Evolutionary conservation across 192 early-diverging fungal genomes (phyloP).

Genomic region (Entomortierella beljakovae): DNA sequence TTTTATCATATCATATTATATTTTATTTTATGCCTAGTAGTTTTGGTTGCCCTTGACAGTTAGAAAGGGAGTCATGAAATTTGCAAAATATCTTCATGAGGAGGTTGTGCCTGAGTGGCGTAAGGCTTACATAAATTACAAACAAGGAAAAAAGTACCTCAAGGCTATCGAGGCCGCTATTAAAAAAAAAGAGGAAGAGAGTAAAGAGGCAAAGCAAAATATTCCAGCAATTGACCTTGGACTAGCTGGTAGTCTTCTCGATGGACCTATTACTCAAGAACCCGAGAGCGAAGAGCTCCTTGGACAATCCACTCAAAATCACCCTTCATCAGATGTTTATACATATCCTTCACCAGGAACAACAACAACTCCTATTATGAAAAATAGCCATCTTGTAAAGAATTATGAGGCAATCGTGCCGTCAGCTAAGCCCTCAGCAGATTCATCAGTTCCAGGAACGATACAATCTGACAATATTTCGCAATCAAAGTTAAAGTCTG

Average conservation of each 20-base stretch:
- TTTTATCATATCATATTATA: not conserved
- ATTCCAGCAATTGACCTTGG: not conserved
- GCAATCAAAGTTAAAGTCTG: not conserved
- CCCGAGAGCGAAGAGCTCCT: too few species aligned
- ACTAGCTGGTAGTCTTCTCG: too few species aligned
- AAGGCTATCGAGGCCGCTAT: slow-evolving; percentile 57
- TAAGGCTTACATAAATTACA: slow-evolving; percentile 67
- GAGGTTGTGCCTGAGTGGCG: slow-evolving; percentile 55
- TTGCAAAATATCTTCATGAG: slow-evolving; percentile 49
- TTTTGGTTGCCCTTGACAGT: not conserved
- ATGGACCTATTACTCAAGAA: not conserved
- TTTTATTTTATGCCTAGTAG: not conserved
- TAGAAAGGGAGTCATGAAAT: slow-evolving; percentile 32
- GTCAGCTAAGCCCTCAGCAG: not conserved
- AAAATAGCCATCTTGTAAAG: slow-evolving; percentile 6
- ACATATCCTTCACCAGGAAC: slow-evolving; percentile 16
- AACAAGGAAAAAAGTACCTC: slow-evolving; percentile 67
- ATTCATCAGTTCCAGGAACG: slow-evolving; percentile 7
- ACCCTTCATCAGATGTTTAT: not conserved
- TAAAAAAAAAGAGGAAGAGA: not conserved
- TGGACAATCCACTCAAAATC: not conserved
- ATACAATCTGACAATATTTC: not conserved
- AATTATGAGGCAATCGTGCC: slow-evolving; percentile 24
- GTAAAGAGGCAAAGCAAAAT: not conserved
- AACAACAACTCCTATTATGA: slow-evolving; percentile 24